A percentile compares a stretch with the other conserved stretches of the same genome.
Conservation (phyloP, 148 eudicot genomes). For the Camellia japonica region DNA sequence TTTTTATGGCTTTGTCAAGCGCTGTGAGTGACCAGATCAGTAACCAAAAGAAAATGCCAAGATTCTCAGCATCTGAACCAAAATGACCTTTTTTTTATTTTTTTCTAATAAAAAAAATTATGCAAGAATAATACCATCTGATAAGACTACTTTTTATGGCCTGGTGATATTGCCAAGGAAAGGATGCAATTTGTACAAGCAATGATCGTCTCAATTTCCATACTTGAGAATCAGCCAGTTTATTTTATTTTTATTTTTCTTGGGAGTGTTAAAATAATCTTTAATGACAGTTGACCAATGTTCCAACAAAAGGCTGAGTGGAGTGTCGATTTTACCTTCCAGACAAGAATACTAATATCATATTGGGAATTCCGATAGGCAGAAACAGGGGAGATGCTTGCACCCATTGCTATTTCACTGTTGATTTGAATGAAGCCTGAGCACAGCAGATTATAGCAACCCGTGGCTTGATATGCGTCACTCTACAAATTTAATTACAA, state of each 20-base stretch:
- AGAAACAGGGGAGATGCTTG: conserved; percentile 95
- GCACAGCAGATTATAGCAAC: conserved; percentile 94
- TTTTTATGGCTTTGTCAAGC: background rate
- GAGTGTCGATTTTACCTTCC: conserved; percentile 69
- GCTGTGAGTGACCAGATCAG: background rate
- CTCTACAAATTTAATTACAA: conserved; percentile 47
- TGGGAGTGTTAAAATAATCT: background rate
- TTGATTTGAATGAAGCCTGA: conserved; percentile 96
- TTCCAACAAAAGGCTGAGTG: conserved; percentile 8
- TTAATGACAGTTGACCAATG: background rate
- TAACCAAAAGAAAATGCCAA: conserved; percentile 14
- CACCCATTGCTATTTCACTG: conserved; percentile 96
- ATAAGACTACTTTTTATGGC: background rate
- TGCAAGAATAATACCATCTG: too few species aligned
- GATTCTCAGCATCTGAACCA: conserved; percentile 15
- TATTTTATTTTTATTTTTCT: background rate
- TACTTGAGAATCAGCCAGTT: background rate
- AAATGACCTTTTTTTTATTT: background rate
- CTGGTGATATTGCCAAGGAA: conserved; percentile 3
- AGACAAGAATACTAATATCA: conserved; percentile 93
- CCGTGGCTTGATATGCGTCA: conserved; percentile 99
- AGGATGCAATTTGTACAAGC: background rate
- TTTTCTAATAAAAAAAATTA: background rate
- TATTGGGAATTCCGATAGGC: conserved; percentile 77
- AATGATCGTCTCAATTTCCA: background rate